These are phyloP conservation scores for Sporormia fimetaria DNA, from an alignment of 495 filamentous ascomycete species.

Conservation along the genomic window DNA sequence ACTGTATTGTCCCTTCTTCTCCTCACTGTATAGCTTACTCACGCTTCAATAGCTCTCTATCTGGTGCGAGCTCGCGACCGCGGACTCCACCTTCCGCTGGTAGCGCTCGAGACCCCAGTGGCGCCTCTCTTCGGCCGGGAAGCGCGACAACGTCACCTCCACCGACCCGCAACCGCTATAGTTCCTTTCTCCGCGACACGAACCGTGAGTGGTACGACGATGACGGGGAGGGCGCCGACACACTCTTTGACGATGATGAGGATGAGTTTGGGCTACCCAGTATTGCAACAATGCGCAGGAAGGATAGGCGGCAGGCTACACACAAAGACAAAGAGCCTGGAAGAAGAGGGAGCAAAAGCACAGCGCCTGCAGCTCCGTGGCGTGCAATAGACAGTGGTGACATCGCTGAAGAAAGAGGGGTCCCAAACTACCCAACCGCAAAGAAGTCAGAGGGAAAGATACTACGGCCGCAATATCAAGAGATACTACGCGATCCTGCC, in stretches of 20 bases:
- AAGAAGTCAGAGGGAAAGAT: conserved; percentile 90
- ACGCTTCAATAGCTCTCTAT: conserved; percentile 40
- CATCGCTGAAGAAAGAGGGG: conserved; percentile 80
- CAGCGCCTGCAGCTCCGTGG: conserved; percentile 7
- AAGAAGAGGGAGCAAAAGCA: conserved; percentile 14
- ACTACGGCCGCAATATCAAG: conserved; percentile 91
- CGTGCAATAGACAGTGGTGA: conserved; percentile 69
- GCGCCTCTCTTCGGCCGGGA: conserved; percentile 34
- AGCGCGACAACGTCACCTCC: conserved; percentile 43
- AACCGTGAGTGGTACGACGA: conserved; percentile 64
- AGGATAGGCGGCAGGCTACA: conserved; percentile 42
- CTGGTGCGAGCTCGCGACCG: conserved; percentile 42
- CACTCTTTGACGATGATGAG: conserved; percentile 74
- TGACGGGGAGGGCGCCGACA: conserved; percentile 40
- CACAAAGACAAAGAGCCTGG: conserved; percentile 42
- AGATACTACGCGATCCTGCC: conserved; percentile 86
- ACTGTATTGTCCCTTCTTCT: conserved; percentile 37
- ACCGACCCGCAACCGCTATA: conserved; percentile 54
- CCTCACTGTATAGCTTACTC: not conserved
- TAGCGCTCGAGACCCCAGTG: conserved; percentile 38
- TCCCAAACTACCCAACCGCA: conserved; percentile 75
- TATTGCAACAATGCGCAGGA: conserved; percentile 73
- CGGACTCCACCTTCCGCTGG: conserved; percentile 50
- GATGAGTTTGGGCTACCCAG: conserved; percentile 92
- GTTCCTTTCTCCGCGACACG: conserved; percentile 60